phyloP scores from a whole-genome alignment of 2,329 filamentous ascomycete genomes.

The Aspergillus latus region DNA sequence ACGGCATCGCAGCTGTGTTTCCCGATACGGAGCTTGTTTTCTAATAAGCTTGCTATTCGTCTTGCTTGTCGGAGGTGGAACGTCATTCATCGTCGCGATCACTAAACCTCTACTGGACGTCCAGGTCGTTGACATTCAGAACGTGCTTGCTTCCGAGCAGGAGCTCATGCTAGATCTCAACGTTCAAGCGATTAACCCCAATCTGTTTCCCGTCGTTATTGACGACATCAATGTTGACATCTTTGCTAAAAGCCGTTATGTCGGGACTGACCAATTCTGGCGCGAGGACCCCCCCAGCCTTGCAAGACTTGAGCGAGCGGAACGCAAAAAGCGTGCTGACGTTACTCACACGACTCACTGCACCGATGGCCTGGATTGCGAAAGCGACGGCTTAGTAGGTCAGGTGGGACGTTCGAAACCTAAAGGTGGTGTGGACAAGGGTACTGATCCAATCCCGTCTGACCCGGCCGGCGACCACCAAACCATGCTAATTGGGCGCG shows the following conservation, averaged over 20 bases:
- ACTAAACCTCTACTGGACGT: conserved; percentile 83
- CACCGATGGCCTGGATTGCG: conserved; percentile 23
- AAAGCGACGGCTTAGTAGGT: conserved; percentile 17
- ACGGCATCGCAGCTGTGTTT: conserved; percentile 63
- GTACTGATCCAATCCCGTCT: conserved; percentile 63
- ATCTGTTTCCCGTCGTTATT: conserved; percentile 83
- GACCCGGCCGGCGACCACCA: conserved; percentile 61
- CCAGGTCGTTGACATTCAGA: conserved; percentile 74
- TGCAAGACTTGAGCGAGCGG: conserved; percentile 32
- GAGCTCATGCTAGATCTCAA: conserved; percentile 92
- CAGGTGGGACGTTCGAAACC: conserved; percentile 14
- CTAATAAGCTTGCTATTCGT: conserved; percentile 79
- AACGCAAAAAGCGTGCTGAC: conserved; percentile 34
- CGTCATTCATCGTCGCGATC: conserved; percentile 86
- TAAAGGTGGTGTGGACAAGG: conserved; percentile 50
- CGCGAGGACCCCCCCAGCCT: conserved; percentile 32
- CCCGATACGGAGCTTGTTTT: conserved; percentile 79
- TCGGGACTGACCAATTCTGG: conserved; percentile 59
- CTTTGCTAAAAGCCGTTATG: conserved; percentile 90
- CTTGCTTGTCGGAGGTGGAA: conserved; percentile 77
- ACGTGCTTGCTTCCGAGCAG: conserved; percentile 89
- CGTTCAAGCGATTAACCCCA: conserved; percentile 87
- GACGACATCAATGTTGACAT: conserved; percentile 86
- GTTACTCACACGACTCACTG: conserved; percentile 31
- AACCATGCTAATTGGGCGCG: conserved; percentile 88